A percentile compares a stretch with the other conserved stretches of the same genome.
These are phyloP conservation scores for Intubia oerlemansii DNA, from an alignment of 2,329 filamentous ascomycete species.

Conservation along the genomic window DNA sequence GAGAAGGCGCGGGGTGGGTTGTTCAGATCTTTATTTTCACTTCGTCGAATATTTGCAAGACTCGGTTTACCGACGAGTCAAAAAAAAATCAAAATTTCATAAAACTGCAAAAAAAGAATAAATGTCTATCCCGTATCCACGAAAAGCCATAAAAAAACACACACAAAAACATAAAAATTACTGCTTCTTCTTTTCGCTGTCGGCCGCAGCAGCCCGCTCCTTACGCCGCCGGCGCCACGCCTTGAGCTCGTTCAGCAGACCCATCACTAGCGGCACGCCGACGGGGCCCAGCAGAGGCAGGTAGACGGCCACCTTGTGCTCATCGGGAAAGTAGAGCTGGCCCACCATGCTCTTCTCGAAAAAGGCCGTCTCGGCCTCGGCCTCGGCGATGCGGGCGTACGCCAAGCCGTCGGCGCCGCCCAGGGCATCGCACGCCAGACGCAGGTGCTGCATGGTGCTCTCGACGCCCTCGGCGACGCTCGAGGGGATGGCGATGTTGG, in stretches of 20 bases:
- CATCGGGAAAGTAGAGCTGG: constrained; percentile 94
- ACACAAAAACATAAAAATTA: constrained; percentile 1
- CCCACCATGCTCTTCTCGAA: constrained; percentile 99
- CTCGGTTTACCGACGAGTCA: too few relatives aligned
- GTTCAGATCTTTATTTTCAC: too few relatives aligned
- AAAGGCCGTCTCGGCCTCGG: constrained; percentile 80
- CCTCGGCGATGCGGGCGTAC: constrained; percentile 67
- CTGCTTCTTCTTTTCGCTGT: constrained; percentile 15
- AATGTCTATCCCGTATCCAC: too few relatives aligned
- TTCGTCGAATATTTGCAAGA: too few relatives aligned
- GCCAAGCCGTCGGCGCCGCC: constrained; percentile 45
- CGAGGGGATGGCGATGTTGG: constrained; percentile 76
- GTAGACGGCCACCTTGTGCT: constrained; percentile 95
- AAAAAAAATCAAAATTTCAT: too few relatives aligned
- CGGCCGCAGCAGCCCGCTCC: constrained; percentile 17
- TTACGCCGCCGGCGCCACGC: constrained; percentile 29
- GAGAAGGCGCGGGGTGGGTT: too few relatives aligned
- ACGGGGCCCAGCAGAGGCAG: constrained; percentile 77
- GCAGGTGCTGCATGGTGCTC: constrained; percentile 56
- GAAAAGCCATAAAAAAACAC: too few relatives aligned
- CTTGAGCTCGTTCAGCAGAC: constrained; percentile 61
- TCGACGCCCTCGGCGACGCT: constrained; percentile 73
- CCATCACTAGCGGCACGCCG: constrained; percentile 73
- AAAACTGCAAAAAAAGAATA: too few relatives aligned
- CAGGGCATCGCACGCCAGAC: constrained; percentile 53